Conservation (phyloP, 2,329 filamentous ascomycete species). For the Lachnellula suecica region DNA sequence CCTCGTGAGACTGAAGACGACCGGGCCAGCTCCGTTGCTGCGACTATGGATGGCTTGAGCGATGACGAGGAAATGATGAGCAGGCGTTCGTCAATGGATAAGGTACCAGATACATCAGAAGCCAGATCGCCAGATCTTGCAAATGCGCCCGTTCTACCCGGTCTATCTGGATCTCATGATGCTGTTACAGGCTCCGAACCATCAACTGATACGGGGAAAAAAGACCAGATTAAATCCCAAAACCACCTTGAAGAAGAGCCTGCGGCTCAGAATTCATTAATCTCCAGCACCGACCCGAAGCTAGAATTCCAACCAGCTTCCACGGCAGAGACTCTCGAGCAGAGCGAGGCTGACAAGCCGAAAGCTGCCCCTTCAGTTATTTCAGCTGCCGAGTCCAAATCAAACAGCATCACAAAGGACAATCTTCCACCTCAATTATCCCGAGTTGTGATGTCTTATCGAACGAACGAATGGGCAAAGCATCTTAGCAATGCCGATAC, state of each 20-base stretch:
- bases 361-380: conserved; percentile 33
- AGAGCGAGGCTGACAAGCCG: conserved; percentile 17
- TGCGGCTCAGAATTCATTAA: conserved; percentile 11
- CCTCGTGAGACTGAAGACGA: conserved; percentile 33
- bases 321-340: conserved; percentile 1
- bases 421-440: conserved; percentile 71
- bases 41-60: conserved; percentile 54
- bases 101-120: conserved; percentile 14
- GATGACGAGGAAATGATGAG: conserved; percentile 35
- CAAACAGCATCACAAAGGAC: conserved; percentile 54
- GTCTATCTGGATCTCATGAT: background rate
- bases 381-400: conserved; percentile 43
- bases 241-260: conserved; percentile 1
- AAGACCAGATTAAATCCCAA: background rate
- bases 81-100: conserved; percentile 23
- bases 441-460: conserved; percentile 75
- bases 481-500: conserved; percentile 76
- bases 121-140: conserved; percentile 7
- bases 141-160: background rate
- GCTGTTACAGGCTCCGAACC: background rate
- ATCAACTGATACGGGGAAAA: background rate
- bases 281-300: conserved; percentile 24
- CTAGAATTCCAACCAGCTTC: conserved; percentile 5
- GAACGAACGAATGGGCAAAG: conserved; percentile 96
- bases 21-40: conserved; percentile 52